Evolutionary conservation across 2,329 filamentous ascomycete genomes (phyloP).

Genomic region (Fusarium sp.): DNA sequence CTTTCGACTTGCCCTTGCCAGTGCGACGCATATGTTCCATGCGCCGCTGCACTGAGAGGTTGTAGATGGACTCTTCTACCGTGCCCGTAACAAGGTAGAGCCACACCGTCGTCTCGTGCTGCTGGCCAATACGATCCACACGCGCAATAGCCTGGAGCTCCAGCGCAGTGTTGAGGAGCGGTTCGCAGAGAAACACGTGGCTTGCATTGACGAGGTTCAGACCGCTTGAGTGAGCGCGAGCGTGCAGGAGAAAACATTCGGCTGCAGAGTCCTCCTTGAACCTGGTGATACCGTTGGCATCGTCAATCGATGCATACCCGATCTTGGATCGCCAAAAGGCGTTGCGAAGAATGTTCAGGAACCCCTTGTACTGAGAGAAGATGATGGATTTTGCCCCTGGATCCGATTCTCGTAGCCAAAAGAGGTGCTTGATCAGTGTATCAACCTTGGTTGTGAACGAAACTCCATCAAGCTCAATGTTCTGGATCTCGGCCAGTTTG

Average conservation of each 20-base stretch:
- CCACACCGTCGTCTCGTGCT: slow-evolving; percentile 89
- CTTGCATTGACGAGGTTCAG: slow-evolving; percentile 92
- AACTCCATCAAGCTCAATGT: slow-evolving; percentile 73
- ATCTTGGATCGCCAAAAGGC: slow-evolving; percentile 78
- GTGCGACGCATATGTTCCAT: slow-evolving; percentile 73
- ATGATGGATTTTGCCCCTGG: slow-evolving; percentile 89
- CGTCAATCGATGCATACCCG: slow-evolving; percentile 73
- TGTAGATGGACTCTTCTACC: slow-evolving; percentile 90
- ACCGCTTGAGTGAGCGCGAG: slow-evolving; percentile 85
- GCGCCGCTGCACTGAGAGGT: slow-evolving; percentile 80
- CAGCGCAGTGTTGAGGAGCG: slow-evolving; percentile 88
- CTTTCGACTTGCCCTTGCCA: slow-evolving; percentile 52
- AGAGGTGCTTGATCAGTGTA: slow-evolving; percentile 77
- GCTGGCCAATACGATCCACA: slow-evolving; percentile 92
- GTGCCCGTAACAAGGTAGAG: slow-evolving; percentile 92
- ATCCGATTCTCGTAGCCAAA: slow-evolving; percentile 85
- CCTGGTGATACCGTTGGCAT: slow-evolving; percentile 70
- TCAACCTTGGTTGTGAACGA: slow-evolving; percentile 93
- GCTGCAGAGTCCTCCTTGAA: slow-evolving; percentile 78
- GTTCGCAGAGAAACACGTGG: slow-evolving; percentile 94
- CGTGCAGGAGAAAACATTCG: slow-evolving; percentile 89
- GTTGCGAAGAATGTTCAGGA: slow-evolving; percentile 73
- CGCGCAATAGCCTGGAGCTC: slow-evolving; percentile 95
- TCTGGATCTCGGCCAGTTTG: slow-evolving; percentile 80
- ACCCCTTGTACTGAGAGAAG: slow-evolving; percentile 89